Percentiles rank a stretch among this genome's conserved stretches.
These are phyloP conservation scores for Sporothrix sp. DNA, from an alignment of 2,329 filamentous ascomycete genomes.

Conservation along the genomic window DNA sequence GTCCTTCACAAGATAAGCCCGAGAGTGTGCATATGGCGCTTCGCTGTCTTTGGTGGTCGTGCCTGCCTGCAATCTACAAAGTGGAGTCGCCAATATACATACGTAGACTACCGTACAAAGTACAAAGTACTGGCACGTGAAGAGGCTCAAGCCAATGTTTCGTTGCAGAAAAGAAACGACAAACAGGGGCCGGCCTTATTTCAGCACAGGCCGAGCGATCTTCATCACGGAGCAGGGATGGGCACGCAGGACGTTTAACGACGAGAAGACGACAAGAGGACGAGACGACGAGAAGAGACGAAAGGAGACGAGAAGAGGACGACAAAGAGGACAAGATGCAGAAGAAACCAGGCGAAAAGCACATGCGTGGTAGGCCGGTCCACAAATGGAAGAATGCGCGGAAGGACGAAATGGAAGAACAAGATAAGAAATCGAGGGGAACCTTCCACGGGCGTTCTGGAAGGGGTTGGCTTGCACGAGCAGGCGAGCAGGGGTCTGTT, in stretches of 20 bases:
- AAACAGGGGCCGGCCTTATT: neutral
- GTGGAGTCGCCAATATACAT: too few relatives aligned
- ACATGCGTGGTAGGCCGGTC: too few relatives aligned
- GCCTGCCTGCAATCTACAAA: too few relatives aligned
- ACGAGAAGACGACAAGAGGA: neutral
- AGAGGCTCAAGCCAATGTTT: too few relatives aligned
- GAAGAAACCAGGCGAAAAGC: neutral
- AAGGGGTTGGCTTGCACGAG: neutral
- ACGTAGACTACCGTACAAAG: too few relatives aligned
- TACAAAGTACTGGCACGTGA: too few relatives aligned
- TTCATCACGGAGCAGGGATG: neutral
- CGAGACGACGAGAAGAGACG: neutral
- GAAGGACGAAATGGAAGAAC: neutral
- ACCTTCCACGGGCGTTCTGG: neutral
- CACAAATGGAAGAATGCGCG: too few relatives aligned
- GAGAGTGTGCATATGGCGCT: too few relatives aligned
- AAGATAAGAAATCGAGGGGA: neutral
- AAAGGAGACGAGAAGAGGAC: neutral
- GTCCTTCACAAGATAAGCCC: too few relatives aligned
- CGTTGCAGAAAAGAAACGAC: neutral
- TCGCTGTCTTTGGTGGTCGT: too few relatives aligned
- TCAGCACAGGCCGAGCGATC: neutral
- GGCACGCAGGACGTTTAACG: too few relatives aligned
- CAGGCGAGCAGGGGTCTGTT: conserved; percentile 4
- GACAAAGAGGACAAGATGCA: neutral